Evolutionary conservation across 2,329 filamentous ascomycete species (phyloP), one percentile per base, ranked within the genome.

Genomic region (Verticillium dahliae): DNA sequence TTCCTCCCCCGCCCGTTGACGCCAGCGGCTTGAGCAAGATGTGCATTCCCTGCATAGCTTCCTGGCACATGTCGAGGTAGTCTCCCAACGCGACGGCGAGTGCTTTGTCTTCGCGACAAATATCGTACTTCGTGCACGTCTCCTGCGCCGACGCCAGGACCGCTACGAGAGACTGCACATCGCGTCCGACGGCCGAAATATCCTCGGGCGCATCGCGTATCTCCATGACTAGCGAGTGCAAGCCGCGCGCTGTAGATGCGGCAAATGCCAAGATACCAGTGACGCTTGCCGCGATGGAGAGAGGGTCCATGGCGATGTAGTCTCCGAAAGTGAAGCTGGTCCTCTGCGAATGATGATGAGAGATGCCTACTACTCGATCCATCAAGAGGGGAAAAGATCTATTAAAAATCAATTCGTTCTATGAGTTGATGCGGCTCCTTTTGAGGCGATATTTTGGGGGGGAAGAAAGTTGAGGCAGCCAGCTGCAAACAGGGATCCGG

Each of bases 131-230:
- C 11, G 50, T 38, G 31, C 45, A 54, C 3, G 50, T 55, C 14
- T 60, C 50, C 27, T 60, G 58, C 15, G 58, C 58, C 33, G 58
- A 31, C 10, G 33, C 18, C n/a, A 60, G 13, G 14, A 60, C 33
- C 18, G 58, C 45, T 11, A 33, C 34, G 3, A 60, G 50, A 4
- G 45, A 15, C 10, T 31, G 58, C n/a, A 60, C 45, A 18, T 60
- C 58, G 34, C 45, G 35, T n/a, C 50, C 45, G 14, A 38, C n/a
- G 10, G n/a, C 45, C 10, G 54, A 2, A 14, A 60, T 55, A n/a
- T 60, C 58, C n/a, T 60, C 58, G 10, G 50, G 58, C 18, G 58
- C 58, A 5, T 60, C 58, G n/a, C 58, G 50, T n/a, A 60, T 55
- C 33, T 60, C 58, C n/a, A 37, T 11, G n/a, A 55, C 50, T 6